These are phyloP conservation scores for Cadophora sp. DNA, from an alignment of 2,329 filamentous ascomycete genomes.

Conservation along the genomic window DNA sequence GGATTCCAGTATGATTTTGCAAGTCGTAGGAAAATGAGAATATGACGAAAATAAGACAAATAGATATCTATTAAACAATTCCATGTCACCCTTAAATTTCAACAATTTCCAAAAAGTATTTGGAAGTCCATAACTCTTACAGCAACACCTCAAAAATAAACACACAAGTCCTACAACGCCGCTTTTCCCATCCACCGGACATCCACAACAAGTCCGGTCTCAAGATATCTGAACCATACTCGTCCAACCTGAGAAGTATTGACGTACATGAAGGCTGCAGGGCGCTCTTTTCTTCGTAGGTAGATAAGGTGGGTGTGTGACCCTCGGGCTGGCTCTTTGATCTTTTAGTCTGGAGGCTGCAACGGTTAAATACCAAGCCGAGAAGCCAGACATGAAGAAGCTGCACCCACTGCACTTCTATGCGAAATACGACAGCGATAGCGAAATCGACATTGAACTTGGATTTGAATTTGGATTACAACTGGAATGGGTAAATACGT, in stretches of 20 bases:
- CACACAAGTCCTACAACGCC: not conserved
- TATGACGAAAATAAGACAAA: not conserved
- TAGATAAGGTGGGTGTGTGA: not conserved
- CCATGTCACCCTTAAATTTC: not conserved
- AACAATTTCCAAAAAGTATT: not conserved
- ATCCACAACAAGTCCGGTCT: not conserved
- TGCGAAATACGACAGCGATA: too few relatives aligned
- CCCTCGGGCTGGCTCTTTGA: not conserved
- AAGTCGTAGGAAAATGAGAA: not conserved
- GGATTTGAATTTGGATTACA: too few relatives aligned
- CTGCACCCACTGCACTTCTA: too few relatives aligned
- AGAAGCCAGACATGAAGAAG: too few relatives aligned
- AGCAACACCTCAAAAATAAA: not conserved
- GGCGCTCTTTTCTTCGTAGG: too few relatives aligned
- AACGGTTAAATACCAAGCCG: not conserved
- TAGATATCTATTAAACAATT: not conserved
- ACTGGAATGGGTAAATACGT: too few relatives aligned
- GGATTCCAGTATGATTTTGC: not conserved
- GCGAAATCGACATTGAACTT: too few relatives aligned
- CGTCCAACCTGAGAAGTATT: not conserved
- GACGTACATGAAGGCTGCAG: conserved; percentile 9
- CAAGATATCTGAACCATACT: not conserved
- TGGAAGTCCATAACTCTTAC: not conserved
- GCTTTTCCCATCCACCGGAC: conserved; percentile 11
- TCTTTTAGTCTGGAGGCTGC: not conserved